phyloP scores from a whole-genome alignment of 108 stramenopile species.

The Halocafeteria seosinensis region DNA sequence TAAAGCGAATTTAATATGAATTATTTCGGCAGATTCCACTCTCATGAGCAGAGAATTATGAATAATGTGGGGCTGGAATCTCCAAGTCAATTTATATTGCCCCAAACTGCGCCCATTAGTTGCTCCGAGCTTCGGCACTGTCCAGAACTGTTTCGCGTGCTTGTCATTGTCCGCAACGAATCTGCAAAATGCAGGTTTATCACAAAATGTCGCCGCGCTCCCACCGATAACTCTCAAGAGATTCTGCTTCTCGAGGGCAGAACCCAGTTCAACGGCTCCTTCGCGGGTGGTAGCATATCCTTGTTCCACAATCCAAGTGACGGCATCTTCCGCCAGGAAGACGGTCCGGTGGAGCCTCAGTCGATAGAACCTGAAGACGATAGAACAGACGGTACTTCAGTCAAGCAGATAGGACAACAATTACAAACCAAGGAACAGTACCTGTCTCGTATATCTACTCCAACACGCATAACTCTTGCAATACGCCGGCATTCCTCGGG shows the following conservation, averaged over 20 bases:
- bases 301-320: conserved; percentile 33
- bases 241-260: conserved; percentile 13
- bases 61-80: neutral
- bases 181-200: conserved; percentile 31
- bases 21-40: neutral
- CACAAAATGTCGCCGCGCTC: conserved; percentile 32
- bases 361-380: neutral
- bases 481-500: too few species aligned
- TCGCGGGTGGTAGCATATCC: conserved; percentile 23
- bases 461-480: neutral
- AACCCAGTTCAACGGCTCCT: conserved; percentile 45
- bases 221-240: conserved; percentile 20
- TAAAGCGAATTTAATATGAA: too few species aligned
- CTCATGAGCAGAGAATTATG: neutral
- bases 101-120: neutral
- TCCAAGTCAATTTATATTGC: neutral
- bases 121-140: neutral
- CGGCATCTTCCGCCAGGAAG: conserved; percentile 36
- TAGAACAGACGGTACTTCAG: neutral
- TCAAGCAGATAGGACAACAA: neutral
- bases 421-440: neutral
- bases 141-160: neutral
- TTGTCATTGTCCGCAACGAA: conserved; percentile 20
- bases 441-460: neutral
- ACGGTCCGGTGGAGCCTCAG: conserved; percentile 15